Base-by-base conservation (phyloP, 768 basidiomycete species). In the Calocera viscosa region DNA sequence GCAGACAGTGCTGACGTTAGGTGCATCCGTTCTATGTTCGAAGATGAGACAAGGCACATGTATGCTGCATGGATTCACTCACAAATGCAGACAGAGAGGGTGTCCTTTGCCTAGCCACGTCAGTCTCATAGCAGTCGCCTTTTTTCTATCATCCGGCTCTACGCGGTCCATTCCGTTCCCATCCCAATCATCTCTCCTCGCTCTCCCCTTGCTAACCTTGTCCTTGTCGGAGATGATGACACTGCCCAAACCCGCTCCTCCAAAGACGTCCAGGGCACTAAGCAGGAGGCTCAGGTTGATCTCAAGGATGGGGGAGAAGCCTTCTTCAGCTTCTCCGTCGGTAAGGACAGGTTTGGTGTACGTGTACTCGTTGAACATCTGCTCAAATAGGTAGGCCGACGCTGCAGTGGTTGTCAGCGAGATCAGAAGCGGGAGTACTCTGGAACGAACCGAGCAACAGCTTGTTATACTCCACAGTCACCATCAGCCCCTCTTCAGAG, bases 211-310 rank as follows among this genome's bases (percentile, higher is more conserved):
- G 34, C 74, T 78, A 10, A 73, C 78, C 66, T 74, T 77, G 64
- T 75, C 80, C 49, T 76, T 76, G 40, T 71, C 74, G 32, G 78
- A 79, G 49, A 79, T 77, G 41, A 83, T 81, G 16, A 77, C 72
- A 38, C 74, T 72, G 34, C 76, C 72, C 40, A 79, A 75, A 2
- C 76, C 75, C 1, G 89, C 90, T 12, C 92, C 90, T 32, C 95
- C 94, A 72, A 94, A 97, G 66, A 97, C 87, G 72, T 95, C 94
- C 34, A 99, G 80, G 72, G 91, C 94, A 70, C 96, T 93, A 68
- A 96, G 83, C 64, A 97, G 77, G 1, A 86, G 87, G 73, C 85
- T 83, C 40, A 99, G 83, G 1, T 89, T 88, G 66, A 99, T 82
- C 75, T 94, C 91, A 72, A 97, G 89, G 0, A 84, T 81, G 1